Percentiles rank a stretch among this genome's conserved stretches.
These are phyloP conservation scores for Abrus pulchellus DNA, from an alignment of 306 rosid genomes.

Conservation along the genomic window DNA sequence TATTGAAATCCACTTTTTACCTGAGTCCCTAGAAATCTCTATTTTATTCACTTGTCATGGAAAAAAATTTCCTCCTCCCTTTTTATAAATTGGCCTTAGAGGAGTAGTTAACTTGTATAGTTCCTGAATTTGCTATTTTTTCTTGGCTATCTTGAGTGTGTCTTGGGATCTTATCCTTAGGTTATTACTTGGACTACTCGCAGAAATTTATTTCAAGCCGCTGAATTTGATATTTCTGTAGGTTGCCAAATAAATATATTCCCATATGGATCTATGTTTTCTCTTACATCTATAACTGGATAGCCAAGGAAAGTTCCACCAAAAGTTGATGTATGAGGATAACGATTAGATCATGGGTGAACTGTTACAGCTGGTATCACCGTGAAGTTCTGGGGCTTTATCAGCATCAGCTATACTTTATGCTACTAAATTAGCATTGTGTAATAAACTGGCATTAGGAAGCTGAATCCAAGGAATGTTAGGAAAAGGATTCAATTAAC, in stretches of 20 bases:
- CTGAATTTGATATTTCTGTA: background rate
- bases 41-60: background rate
- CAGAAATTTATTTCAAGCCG: background rate
- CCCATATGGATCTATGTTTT: background rate
- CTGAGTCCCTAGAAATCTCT: background rate
- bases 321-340: background rate
- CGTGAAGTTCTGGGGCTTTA: background rate
- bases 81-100: background rate
- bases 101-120: background rate
- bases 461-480: conserved; percentile 9
- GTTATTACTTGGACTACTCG: background rate
- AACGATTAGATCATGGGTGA: background rate
- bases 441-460: background rate
- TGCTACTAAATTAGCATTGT: background rate
- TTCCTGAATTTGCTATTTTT: background rate
- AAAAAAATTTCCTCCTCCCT: background rate
- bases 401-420: background rate
- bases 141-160: background rate
- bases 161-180: background rate
- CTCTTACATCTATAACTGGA: background rate
- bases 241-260: background rate
- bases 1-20: background rate
- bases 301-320: background rate
- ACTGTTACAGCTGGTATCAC: background rate
- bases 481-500: conserved; percentile 8